These are phyloP conservation scores for Monilinia laxa DNA, from an alignment of 2,329 filamentous ascomycete species.

Conservation along the genomic window DNA sequence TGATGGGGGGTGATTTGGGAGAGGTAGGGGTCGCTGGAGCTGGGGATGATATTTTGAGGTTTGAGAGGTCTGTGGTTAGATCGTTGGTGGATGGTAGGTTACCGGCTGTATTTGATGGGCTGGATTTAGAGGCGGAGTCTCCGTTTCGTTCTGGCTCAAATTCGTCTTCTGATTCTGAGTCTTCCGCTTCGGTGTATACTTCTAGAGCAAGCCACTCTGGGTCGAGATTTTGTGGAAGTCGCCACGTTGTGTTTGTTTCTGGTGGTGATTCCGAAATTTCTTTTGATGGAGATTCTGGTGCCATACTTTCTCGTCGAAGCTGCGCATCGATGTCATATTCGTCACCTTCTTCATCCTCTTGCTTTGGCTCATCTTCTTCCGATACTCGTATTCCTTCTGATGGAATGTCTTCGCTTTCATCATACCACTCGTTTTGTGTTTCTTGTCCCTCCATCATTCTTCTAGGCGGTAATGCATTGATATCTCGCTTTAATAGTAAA, in stretches of 20 bases:
- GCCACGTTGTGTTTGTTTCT: constrained; percentile 40
- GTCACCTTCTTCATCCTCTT: constrained; percentile 36
- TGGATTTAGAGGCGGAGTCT: constrained; percentile 34
- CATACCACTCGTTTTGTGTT: constrained; percentile 29
- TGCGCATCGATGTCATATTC: constrained; percentile 41
- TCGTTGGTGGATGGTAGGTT: constrained; percentile 22
- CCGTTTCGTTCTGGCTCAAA: constrained; percentile 34
- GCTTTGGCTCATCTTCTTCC: constrained; percentile 36
- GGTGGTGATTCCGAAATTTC: constrained; percentile 18
- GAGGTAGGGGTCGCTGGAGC: constrained; percentile 28
- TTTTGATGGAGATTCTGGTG: constrained; percentile 21
- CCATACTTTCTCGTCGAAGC: constrained; percentile 37
- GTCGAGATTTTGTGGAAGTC: constrained; percentile 65
- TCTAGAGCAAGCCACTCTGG: constrained; percentile 75
- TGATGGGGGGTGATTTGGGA: constrained; percentile 23
- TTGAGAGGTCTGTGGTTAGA: constrained; percentile 29
- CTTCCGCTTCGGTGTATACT: constrained; percentile 62
- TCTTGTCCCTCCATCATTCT: constrained; percentile 56
- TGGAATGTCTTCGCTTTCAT: constrained; percentile 25
- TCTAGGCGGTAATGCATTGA: constrained; percentile 64
- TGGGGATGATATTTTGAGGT: constrained; percentile 34
- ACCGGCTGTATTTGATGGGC: constrained; percentile 30
- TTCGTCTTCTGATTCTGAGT: constrained; percentile 52
- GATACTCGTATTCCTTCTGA: constrained; percentile 27
- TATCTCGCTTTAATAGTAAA: constrained; percentile 64